Conservation (phyloP, 345 rosid species). For the Angophora floribunda region DNA sequence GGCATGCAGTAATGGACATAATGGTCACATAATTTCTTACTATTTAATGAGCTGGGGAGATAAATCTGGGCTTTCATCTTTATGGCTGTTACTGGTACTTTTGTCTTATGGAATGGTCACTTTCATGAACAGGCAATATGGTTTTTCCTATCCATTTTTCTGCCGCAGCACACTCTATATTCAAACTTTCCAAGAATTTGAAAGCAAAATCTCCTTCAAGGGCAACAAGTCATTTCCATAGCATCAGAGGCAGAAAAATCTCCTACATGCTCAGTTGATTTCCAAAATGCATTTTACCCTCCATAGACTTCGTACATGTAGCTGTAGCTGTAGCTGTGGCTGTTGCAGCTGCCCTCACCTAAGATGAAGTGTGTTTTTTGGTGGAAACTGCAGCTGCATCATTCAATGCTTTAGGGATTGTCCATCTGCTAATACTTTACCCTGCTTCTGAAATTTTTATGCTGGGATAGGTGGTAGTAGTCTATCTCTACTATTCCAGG, state of each 20-base stretch:
- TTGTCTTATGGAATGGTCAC: background rate
- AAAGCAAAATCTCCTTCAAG: too few relatives aligned
- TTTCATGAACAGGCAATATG: background rate
- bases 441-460: background rate
- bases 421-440: background rate
- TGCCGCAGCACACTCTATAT: too few relatives aligned
- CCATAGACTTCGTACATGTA: background rate
- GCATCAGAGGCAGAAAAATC: too few relatives aligned
- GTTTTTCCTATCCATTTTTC: background rate
- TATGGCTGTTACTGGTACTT: background rate
- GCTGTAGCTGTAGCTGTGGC: background rate
- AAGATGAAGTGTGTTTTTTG: background rate
- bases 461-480: background rate
- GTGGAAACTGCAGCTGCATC: background rate
- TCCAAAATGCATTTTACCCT: background rate
- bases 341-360: background rate
- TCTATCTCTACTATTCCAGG: background rate
- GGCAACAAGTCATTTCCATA: too few relatives aligned
- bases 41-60: background rate
- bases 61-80: background rate
- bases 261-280: background rate
- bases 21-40: background rate
- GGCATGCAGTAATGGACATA: background rate
- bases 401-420: background rate
- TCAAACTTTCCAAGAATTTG: too few relatives aligned